Percentiles rank a stretch among this genome's conserved stretches.
These are phyloP conservation scores for Chaetomium sp. DNA, from an alignment of 2,329 filamentous ascomycete genomes.

Conservation along the genomic window DNA sequence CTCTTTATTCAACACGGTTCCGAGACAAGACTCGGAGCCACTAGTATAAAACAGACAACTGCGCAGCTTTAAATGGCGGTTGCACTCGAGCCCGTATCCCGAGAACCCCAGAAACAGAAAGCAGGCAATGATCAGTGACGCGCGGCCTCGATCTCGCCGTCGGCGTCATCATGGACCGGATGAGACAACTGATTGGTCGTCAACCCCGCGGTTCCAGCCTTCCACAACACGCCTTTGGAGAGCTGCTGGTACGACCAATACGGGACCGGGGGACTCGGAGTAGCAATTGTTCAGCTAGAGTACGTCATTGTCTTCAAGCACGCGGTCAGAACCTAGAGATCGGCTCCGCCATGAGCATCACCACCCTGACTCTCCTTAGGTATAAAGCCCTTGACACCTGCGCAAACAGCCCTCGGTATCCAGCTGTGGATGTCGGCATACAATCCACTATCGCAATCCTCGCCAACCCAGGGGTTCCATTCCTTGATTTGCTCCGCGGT, in stretches of 20 bases:
- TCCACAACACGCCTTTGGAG: not conserved
- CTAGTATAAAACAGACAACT: not conserved
- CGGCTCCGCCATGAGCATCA: no score
- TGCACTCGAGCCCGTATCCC: not conserved
- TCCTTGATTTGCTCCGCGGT: not conserved
- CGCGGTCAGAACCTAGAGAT: not conserved
- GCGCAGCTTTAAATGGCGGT: not conserved
- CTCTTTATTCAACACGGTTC: not conserved
- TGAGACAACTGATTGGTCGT: slow-evolving; percentile 17
- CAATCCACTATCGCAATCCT: not conserved
- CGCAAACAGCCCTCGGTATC: not conserved
- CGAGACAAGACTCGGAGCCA: not conserved
- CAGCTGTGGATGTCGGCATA: not conserved
- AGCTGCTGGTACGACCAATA: not conserved
- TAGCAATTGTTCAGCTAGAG: not conserved
- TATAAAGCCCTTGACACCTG: not conserved
- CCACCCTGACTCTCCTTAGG: no score
- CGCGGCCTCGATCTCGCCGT: slow-evolving; percentile 2
- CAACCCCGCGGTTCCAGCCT: slow-evolving; percentile 17
- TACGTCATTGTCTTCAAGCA: slow-evolving; percentile 24
- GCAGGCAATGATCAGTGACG: slow-evolving; percentile 4
- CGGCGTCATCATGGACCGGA: slow-evolving; percentile 11
- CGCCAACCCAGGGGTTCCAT: not conserved
- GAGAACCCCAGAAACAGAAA: not conserved
- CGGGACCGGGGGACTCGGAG: not conserved